Percentiles rank a stretch among this genome's conserved stretches.
Evolutionary conservation across 1,284 basidiomycete species (phyloP).

Genomic region (Naganishia liquefaciens): DNA sequence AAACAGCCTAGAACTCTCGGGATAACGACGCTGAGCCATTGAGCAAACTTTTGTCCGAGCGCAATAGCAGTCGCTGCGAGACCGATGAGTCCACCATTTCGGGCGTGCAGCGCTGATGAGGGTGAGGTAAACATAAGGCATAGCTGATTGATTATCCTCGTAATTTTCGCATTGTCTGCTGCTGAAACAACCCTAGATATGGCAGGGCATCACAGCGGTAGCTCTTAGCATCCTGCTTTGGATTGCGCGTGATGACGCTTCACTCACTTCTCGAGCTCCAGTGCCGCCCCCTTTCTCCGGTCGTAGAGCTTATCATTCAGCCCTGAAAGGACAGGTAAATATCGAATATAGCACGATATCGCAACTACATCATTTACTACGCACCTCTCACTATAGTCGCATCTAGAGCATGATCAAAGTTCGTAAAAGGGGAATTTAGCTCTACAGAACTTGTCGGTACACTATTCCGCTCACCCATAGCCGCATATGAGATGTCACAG

Average conservation of each 20-base stretch:
- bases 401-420: not conserved
- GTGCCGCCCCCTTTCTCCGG: constrained; percentile 90
- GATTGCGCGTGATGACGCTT: not conserved
- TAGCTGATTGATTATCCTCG: constrained; percentile 88
- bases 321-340: constrained; percentile 36
- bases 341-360: not conserved
- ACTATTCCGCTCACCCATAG: too few species aligned
- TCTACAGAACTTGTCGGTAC: too few species aligned
- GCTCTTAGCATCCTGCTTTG: not conserved
- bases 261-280: constrained; percentile 87
- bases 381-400: constrained; percentile 23
- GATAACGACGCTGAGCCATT: constrained; percentile 91
- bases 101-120: constrained; percentile 77
- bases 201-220: not conserved
- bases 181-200: constrained; percentile 71
- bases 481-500: too few species aligned
- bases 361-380: too few species aligned
- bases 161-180: constrained; percentile 77
- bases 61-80: constrained; percentile 96
- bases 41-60: constrained; percentile 85
- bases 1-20: constrained; percentile 91
- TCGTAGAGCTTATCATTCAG: constrained; percentile 65
- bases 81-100: constrained; percentile 95
- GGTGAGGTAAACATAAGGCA: constrained; percentile 85
- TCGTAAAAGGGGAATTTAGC: constrained; percentile 4